phyloP scores from a whole-genome alignment of 2,329 filamentous ascomycete genomes.

The Xylaria sp. region DNA sequence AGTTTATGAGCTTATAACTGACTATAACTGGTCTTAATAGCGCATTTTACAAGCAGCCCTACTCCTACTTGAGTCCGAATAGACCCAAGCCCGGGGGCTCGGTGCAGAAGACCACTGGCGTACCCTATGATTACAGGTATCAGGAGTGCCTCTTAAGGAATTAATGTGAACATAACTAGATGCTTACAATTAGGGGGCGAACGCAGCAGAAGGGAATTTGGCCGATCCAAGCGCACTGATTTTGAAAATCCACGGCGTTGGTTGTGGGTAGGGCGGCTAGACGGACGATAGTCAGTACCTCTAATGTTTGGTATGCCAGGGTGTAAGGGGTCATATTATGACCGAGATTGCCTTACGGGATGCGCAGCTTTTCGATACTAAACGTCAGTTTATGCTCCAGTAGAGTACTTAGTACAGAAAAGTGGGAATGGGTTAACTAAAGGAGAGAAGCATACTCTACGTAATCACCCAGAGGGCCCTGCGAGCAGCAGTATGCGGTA shows the following conservation, averaged over 20 bases:
- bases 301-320: background rate
- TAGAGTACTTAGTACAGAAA: background rate
- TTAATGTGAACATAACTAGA: too few species aligned
- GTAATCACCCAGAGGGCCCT: slow-evolving; percentile 3
- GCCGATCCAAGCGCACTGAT: slow-evolving; percentile 11
- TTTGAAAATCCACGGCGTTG: slow-evolving; percentile 15
- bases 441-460: slow-evolving; percentile 6
- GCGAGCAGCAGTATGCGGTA: slow-evolving; percentile 17
- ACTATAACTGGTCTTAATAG: too few species aligned
- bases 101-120: background rate
- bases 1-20: too few species aligned
- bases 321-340: too few species aligned
- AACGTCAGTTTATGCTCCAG: slow-evolving; percentile 1
- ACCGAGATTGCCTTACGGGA: background rate
- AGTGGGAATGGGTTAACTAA: background rate
- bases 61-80: background rate
- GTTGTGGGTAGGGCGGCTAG: background rate
- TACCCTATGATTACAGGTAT: slow-evolving; percentile 2
- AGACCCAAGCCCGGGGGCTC: background rate
- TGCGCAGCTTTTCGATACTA: slow-evolving; percentile 3
- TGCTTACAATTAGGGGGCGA: slow-evolving; percentile 20
- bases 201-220: slow-evolving; percentile 20
- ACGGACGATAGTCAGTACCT: background rate
- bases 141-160: background rate
- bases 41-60: background rate